Evolutionary conservation across 345 rosid species (phyloP).

Genomic region (Populus ilicifolia): DNA sequence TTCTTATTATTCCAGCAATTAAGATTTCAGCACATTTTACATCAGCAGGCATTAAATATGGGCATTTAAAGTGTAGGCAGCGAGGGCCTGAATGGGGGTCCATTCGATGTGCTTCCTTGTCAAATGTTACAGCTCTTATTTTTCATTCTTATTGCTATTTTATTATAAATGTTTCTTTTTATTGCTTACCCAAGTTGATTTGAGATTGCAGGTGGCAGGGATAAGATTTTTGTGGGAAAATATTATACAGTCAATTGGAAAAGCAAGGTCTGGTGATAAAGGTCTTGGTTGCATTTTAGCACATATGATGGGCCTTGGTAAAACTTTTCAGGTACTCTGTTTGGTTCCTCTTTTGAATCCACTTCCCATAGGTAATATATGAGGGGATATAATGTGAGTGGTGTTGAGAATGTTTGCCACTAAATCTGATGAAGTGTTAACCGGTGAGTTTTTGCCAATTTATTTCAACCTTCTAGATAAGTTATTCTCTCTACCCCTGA

Average conservation of each 20-base stretch:
- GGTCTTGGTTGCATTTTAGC: conserved; percentile 99
- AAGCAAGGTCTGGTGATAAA: conserved; percentile 83
- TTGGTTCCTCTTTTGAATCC: neutral
- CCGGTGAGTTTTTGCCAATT: neutral
- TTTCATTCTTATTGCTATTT: neutral
- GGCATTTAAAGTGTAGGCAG: neutral
- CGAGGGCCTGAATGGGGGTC: neutral
- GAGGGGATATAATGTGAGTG: neutral
- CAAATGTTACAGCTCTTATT: neutral
- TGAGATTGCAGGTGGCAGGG: conserved; percentile 73
- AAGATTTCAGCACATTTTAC: neutral
- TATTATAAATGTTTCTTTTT: neutral
- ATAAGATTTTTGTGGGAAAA: conserved; percentile 99
- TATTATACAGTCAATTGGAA: conserved; percentile 77
- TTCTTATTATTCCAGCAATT: neutral
- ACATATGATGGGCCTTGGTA: conserved; percentile 99
- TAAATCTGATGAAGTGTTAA: neutral
- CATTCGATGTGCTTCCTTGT: neutral
- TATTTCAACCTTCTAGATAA: neutral
- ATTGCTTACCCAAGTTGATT: conserved; percentile 8
- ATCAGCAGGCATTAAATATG: neutral
- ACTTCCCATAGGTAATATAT: neutral
- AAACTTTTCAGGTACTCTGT: conserved; percentile 89
- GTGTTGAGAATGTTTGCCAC: neutral
- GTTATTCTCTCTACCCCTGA: neutral